Evolutionary conservation across 2,329 filamentous ascomycete species (phyloP), one percentile per base, ranked within the genome.

Genomic region (Neonectria hederae): DNA sequence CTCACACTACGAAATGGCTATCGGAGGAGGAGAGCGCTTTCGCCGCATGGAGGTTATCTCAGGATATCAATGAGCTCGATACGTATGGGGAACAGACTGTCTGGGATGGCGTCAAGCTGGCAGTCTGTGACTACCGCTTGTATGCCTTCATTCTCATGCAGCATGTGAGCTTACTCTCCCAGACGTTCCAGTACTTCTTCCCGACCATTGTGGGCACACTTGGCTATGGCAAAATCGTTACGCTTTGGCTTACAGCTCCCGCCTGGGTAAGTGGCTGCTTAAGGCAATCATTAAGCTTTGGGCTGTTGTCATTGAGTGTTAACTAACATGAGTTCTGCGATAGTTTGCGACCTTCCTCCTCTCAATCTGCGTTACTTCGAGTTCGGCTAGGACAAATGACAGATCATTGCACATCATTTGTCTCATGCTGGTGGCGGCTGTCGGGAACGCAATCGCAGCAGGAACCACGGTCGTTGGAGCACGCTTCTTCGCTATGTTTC

Each of bases 141-240:
- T 87, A 86, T 65, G 65, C 87, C 1, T 87, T 88, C 56, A 80
- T 85, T 2, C 75, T 87, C 22, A 75, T 88, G 3, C 85, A 88
- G 69, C 85, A 87, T 60, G 71, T 81, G n/a, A 83, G 80, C 32
- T 67, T 87, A 17, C 75, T 86, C 1, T 81, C 82, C 0, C 84
- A 87, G 70, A 86, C 84, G 1, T 89, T 90, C 70, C 86, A 88
- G 49, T 89, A 89, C 72, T 90, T 90, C 78, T 90, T 90, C 76
- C 89, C 89, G 0, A 86, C 83, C 0, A 88, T 91, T 43, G 85
- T 90, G 1, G 82, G 86, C 46, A 89, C 86, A 0, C 81, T 91
- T 0, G 86, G 87, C 0, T 90, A 87, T 73, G 79, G 81, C 8
- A 82, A 77, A 24, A 84, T 87, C 49, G 76, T 80, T 14, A 88